Percentiles rank a stretch among this genome's conserved stretches.
Evolutionary conservation across 768 basidiomycete genomes (phyloP).

Genomic region (Phylloporus arenicola): DNA sequence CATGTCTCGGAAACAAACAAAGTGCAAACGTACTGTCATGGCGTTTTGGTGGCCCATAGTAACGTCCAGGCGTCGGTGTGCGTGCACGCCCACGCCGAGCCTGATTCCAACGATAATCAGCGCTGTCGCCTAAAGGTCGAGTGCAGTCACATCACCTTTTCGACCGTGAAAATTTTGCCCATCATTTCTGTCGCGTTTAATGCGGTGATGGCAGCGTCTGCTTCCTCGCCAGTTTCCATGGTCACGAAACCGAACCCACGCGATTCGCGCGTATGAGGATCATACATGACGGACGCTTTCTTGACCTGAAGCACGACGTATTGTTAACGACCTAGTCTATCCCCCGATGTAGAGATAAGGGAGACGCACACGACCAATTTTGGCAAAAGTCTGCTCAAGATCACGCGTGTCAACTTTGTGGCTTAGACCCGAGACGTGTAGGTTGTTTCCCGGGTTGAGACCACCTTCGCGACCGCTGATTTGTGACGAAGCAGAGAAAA

Average conservation of each 20-base stretch:
- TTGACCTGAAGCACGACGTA: constrained; percentile 36
- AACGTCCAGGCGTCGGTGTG: constrained; percentile 90
- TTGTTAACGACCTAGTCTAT: constrained; percentile 4
- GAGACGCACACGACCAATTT: constrained; percentile 72
- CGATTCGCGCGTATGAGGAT: constrained; percentile 65
- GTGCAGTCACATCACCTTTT: constrained; percentile 52
- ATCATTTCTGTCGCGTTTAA: constrained; percentile 79
- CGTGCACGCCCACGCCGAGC: constrained; percentile 86
- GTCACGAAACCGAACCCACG: constrained; percentile 89
- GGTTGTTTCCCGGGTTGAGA: constrained; percentile 62
- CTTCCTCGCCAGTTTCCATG: constrained; percentile 80
- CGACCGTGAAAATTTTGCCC: constrained; percentile 86
- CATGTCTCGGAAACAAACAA: neutral
- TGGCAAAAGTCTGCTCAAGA: constrained; percentile 83
- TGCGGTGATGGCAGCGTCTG: constrained; percentile 83
- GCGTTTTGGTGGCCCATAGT: constrained; percentile 90
- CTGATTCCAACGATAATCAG: constrained; percentile 34
- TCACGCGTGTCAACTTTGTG: constrained; percentile 72
- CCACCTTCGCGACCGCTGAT: constrained; percentile 28
- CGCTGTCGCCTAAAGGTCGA: neutral
- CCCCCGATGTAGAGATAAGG: neutral
- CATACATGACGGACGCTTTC: constrained; percentile 68
- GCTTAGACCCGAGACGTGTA: constrained; percentile 54
- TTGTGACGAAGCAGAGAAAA: neutral
- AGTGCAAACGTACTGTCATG: constrained; percentile 46